Evolutionary conservation across 306 rosid genomes (phyloP).

Genomic region (Prosopis cineraria): DNA sequence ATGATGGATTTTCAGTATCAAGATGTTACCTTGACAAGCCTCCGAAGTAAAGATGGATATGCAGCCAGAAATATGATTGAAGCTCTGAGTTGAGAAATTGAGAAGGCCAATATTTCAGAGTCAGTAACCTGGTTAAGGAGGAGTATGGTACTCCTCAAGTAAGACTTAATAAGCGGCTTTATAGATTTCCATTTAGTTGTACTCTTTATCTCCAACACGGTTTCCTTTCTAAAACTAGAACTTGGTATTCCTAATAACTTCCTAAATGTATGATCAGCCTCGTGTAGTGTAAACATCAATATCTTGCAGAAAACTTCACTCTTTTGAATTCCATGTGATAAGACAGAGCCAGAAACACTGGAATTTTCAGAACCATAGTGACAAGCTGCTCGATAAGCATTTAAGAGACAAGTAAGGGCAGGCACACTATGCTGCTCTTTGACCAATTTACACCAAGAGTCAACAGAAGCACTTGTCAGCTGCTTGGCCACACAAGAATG

Average conservation of each 20-base stretch:
- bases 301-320: conserved; percentile 63
- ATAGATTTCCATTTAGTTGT: conserved; percentile 63
- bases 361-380: conserved; percentile 57
- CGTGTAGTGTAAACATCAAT: conserved; percentile 62
- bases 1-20: conserved; percentile 27
- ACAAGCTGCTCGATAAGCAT: conserved; percentile 79
- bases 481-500: conserved; percentile 38
- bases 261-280: conserved; percentile 75
- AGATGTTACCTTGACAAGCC: conserved; percentile 62
- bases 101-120: conserved; percentile 67
- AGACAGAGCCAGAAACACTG: conserved; percentile 37
- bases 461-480: conserved; percentile 54
- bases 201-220: conserved; percentile 63
- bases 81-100: conserved; percentile 66
- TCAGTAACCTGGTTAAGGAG: conserved; percentile 76
- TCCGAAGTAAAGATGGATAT: conserved; percentile 67
- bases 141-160: conserved; percentile 72
- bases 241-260: conserved; percentile 58
- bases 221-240: conserved; percentile 62
- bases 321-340: conserved; percentile 49
- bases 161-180: conserved; percentile 71
- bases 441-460: conserved; percentile 62
- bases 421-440: conserved; percentile 57
- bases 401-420: conserved; percentile 67
- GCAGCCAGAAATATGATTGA: conserved; percentile 61